phyloP scores from a whole-genome alignment of 2,329 filamentous ascomycete species.

The Mariannaea elegans region DNA sequence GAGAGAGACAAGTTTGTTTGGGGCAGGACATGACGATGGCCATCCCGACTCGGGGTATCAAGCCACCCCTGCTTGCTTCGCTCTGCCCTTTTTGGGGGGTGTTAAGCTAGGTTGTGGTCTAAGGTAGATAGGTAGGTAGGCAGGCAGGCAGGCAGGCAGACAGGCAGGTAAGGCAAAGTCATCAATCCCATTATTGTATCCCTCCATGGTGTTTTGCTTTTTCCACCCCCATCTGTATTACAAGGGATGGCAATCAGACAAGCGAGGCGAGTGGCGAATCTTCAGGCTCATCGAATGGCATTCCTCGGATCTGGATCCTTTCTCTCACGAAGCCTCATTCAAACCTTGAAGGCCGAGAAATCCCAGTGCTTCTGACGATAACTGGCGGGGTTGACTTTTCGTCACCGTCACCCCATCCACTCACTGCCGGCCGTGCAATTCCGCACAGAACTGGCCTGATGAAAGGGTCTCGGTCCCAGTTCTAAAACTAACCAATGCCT shows the following conservation, averaged over 20 bases:
- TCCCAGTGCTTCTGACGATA: not conserved
- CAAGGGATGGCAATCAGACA: constrained; percentile 1
- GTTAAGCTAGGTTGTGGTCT: too few relatives aligned
- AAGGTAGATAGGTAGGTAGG: not conserved
- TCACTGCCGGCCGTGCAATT: constrained; percentile 3
- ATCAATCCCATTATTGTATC: constrained; percentile 11
- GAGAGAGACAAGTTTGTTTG: constrained; percentile 19
- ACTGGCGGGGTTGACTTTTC: not conserved
- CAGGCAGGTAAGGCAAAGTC: not conserved
- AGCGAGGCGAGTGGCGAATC: constrained; percentile 7
- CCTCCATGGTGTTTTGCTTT: not conserved
- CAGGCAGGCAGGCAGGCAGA: not conserved
- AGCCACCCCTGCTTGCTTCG: constrained; percentile 1
- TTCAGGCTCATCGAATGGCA: not conserved
- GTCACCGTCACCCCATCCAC: constrained; percentile 3
- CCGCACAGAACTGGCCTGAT: constrained; percentile 15
- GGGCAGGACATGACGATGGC: constrained; percentile 11
- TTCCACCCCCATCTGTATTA: constrained; percentile 1
- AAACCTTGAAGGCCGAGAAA: not conserved
- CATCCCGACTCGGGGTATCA: constrained; percentile 19
- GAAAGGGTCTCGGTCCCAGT: constrained; percentile 7
- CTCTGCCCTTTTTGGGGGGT: not conserved
- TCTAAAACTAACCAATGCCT: not conserved
- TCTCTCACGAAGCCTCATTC: not conserved
- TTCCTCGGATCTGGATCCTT: constrained; percentile 10